Evolutionary conservation across 306 rosid species (phyloP).

Genomic region (Sphenostylis stenocarpa): DNA sequence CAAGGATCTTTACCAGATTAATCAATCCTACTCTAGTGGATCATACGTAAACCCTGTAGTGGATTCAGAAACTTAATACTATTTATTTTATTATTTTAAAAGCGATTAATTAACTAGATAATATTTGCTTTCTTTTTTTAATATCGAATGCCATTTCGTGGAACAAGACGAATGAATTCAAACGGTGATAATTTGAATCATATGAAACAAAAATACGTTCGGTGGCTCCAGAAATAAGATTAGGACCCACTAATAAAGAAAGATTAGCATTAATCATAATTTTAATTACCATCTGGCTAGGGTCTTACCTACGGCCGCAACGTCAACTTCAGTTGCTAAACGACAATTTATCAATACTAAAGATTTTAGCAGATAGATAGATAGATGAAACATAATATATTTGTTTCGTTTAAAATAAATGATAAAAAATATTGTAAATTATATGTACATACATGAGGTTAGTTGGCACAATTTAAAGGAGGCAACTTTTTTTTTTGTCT

Average conservation of each 20-base stretch:
- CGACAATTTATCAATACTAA: not conserved
- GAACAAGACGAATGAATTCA: not conserved
- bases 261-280: not conserved
- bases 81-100: no score
- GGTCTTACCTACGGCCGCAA: not conserved
- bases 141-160: not conserved
- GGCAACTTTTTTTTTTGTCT: not conserved
- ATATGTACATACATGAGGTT: no score
- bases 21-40: no score
- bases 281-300: not conserved
- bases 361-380: not conserved
- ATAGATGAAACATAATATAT: not conserved
- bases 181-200: not conserved
- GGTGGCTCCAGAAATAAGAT: not conserved
- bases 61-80: no score
- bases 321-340: not conserved
- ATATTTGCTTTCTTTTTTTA: no score
- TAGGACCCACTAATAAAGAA: slow-evolving; percentile 1
- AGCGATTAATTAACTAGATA: no score
- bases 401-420: no score
- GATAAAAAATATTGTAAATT: not conserved
- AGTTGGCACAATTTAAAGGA: not conserved
- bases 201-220: not conserved
- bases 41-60: no score
- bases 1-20: no score